These are phyloP conservation scores for Cordyceps sp. DNA, from an alignment of 2,329 filamentous ascomycete genomes.

Conservation along the genomic window DNA sequence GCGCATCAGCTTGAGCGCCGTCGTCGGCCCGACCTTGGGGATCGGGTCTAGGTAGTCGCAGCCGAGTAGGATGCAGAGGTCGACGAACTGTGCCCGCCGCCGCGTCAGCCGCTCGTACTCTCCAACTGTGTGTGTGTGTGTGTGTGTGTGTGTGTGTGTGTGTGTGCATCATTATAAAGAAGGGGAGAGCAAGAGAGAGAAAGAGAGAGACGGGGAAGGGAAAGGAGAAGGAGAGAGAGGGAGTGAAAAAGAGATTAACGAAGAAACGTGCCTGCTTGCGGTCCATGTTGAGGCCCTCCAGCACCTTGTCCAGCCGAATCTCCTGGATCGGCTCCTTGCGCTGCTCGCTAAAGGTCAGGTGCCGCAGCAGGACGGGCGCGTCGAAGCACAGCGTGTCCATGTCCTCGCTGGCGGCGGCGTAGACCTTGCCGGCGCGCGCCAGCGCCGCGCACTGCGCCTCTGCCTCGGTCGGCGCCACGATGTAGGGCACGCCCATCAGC, in stretches of 20 bases:
- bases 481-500: slow-evolving; percentile 87
- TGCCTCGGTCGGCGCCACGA: slow-evolving; percentile 97
- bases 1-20: slow-evolving; percentile 83
- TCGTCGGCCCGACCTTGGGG: slow-evolving; percentile 82
- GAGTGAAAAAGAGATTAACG: slow-evolving; percentile 1
- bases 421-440: slow-evolving; percentile 71
- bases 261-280: slow-evolving; percentile 48
- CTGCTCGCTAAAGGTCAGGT: slow-evolving; percentile 94
- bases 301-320: slow-evolving; percentile 72
- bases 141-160: too few relatives aligned
- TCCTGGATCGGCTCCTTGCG: slow-evolving; percentile 96
- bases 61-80: slow-evolving; percentile 91
- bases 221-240: slow-evolving; percentile 2
- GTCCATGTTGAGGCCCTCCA: slow-evolving; percentile 81
- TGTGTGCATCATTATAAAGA: too few relatives aligned
- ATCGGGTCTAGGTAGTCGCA: slow-evolving; percentile 97
- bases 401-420: slow-evolving; percentile 95
- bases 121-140: too few relatives aligned
- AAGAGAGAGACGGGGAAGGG: too few relatives aligned
- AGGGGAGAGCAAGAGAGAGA: too few relatives aligned
- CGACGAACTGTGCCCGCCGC: slow-evolving; percentile 55
- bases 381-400: slow-evolving; percentile 95
- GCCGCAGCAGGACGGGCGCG: slow-evolving; percentile 72
- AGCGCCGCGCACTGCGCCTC: slow-evolving; percentile 95
- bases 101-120: neutral